Evolutionary conservation across 441 rosid species (phyloP).

Genomic region (Gossypium trilobum): DNA sequence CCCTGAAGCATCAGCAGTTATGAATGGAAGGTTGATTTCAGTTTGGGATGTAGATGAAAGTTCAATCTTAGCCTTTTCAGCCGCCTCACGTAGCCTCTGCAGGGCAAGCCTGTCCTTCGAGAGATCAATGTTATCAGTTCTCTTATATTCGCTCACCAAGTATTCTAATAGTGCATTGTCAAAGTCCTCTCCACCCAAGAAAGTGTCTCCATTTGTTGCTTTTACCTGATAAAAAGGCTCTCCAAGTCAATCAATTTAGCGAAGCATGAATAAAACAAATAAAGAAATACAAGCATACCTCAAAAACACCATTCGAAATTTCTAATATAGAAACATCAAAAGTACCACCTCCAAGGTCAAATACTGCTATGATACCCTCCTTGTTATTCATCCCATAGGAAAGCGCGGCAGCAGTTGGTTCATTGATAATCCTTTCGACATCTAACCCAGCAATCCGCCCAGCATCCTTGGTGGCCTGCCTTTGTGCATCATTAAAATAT

Average conservation of each 20-base stretch:
- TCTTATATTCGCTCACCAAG: conserved; percentile 44
- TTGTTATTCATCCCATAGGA: conserved; percentile 38
- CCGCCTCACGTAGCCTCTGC: conserved; percentile 57
- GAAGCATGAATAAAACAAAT: neutral
- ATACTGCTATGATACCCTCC: conserved; percentile 37
- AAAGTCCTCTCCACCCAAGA: conserved; percentile 58
- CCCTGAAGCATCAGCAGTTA: conserved; percentile 56
- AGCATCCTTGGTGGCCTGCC: conserved; percentile 42
- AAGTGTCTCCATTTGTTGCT: conserved; percentile 60
- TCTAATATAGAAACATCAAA: conserved; percentile 42
- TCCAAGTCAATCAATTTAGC: neutral
- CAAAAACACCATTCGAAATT: conserved; percentile 37
- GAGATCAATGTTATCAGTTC: conserved; percentile 41
- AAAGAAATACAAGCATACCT: conserved; percentile 19
- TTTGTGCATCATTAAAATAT: conserved; percentile 35
- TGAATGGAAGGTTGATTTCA: conserved; percentile 53
- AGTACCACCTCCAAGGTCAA: conserved; percentile 41
- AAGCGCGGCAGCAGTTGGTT: conserved; percentile 42
- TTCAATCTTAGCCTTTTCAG: conserved; percentile 58
- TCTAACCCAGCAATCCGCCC: conserved; percentile 34
- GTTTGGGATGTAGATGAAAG: conserved; percentile 56
- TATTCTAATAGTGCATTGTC: conserved; percentile 47
- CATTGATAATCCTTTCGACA: conserved; percentile 35
- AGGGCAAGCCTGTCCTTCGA: conserved; percentile 49
- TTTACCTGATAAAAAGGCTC: conserved; percentile 30